Evolutionary conservation across 345 rosid genomes (phyloP), one percentile per base, ranked within the genome.

Genomic region (Rhodamnia argentea): DNA sequence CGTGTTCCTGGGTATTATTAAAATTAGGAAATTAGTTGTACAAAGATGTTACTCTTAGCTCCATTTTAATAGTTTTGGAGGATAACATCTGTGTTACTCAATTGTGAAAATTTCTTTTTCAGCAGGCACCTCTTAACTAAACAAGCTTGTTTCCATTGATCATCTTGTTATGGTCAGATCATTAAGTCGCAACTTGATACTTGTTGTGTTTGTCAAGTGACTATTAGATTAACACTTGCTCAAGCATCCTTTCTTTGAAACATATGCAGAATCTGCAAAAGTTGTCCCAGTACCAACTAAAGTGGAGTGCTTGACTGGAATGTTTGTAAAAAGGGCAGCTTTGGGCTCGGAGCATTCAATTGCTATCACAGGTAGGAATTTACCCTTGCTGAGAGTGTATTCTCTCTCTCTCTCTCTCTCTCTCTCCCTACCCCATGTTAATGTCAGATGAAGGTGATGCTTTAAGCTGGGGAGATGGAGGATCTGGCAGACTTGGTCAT

Each of bases 401-500:
- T 81, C 82, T 83, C 44, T 56, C 53, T 55, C 51, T 85, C 59
- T 20, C 75, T 26, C 64, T 54, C 47, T 50, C 83, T 26, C 54
- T 75, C 81, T 84, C 52, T 44, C 24, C 3, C 40, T 37, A 44
- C 24, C 84, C 42, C 20, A 51, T 52, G 57, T 89, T 51, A 83
- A 87, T 81, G 42, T 53, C 88, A 97, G 99, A 91, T 89, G 94
- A 83, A 89, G 99, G 98, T 83, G 91, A 93, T 88, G 92, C 94
- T 85, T 88, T 97, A 85, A 96, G 99, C 85, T 97, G 99, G 99
- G 99, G 99, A 85, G 94, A 87, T 86, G 98, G 94, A 52, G 96
- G 94, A 27, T 92, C 92, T 85, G 97, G 98, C 85, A 93, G 95
- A 90, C 99, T 97, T 89, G 99, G 99, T 82, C 98, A 97, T 87